These are phyloP conservation scores for Xylaria sp. DNA, from an alignment of 2,329 filamentous ascomycete species.

Conservation along the genomic window DNA sequence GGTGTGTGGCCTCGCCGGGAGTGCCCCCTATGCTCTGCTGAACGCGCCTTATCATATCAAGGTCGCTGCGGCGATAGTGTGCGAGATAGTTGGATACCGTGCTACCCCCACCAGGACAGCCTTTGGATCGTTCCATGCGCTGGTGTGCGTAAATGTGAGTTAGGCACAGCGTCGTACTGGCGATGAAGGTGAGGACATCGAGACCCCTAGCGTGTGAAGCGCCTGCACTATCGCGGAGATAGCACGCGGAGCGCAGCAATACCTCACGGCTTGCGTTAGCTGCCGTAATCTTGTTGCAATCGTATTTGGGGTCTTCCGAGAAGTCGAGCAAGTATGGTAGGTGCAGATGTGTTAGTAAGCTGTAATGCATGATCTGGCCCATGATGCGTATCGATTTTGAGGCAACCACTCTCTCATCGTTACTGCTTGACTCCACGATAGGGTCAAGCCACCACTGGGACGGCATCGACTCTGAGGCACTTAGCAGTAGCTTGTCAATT, in stretches of 20 bases:
- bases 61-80: too few species aligned
- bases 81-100: too few species aligned
- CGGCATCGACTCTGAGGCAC: conserved; percentile 42
- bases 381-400: conserved; percentile 43
- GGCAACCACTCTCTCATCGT: conserved; percentile 28
- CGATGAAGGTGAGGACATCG: conserved; percentile 47
- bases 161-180: conserved; percentile 44
- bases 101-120: conserved; percentile 10
- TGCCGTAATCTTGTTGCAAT: conserved; percentile 44
- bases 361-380: conserved; percentile 46
- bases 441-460: conserved; percentile 46
- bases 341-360: conserved; percentile 48
- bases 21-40: too few species aligned
- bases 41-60: too few species aligned
- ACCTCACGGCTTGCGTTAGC: conserved; percentile 47
- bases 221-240: conserved; percentile 37
- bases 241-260: conserved; percentile 44
- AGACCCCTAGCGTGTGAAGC: conserved; percentile 45
- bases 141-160: conserved; percentile 43
- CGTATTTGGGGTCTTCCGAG: conserved; percentile 33
- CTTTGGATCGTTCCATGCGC: conserved; percentile 1
- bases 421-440: conserved; percentile 4
- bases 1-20: too few species aligned
- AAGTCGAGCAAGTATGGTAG: conserved; percentile 47
- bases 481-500: conserved; percentile 44